Evolutionary conservation across 768 basidiomycete species (phyloP), one percentile per base, ranked within the genome.

Genomic region (Rhodotorula paludigena): DNA sequence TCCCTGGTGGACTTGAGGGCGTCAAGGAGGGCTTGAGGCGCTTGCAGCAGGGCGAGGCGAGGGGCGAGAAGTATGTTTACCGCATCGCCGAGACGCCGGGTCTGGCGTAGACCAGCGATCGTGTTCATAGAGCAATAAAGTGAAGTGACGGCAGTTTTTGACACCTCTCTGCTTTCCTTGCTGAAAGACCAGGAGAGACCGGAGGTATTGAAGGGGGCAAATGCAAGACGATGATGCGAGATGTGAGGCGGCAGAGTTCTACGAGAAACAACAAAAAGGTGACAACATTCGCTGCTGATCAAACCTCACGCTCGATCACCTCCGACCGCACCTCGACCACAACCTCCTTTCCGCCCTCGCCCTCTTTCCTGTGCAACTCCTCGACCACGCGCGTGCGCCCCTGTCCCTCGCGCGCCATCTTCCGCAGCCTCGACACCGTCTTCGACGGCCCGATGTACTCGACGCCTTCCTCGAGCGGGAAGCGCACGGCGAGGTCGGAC

Each of bases 61-160:
- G 45, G 21, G 73, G 66, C 15, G 68, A 66, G 44, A 76, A 76
- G 70, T 60, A 76, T 6, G 76, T 76, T 8, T 76, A 70, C 55
- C 51, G 72, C 28, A 69, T 76, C 48, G 56, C 30, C 8, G 75
- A 74, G 35, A 76, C 68, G 32, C 64, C 63, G 4, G 73, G 69
- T 7, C 36, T 73, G 25, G 52, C 32, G 9, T 62, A 20, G 39
- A 41, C 41, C 41, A 20, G n/a, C n/a, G n/a, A n/a, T n/a, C n/a
- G n/a, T n/a, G n/a, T n/a, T n/a, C n/a, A n/a, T n/a, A n/a, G n/a
- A n/a, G n/a, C n/a, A n/a, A n/a, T n/a, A n/a, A n/a, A n/a, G n/a
- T n/a, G n/a, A n/a, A n/a, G n/a, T n/a, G n/a, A n/a, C n/a, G n/a
- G n/a, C n/a, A n/a, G n/a, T n/a, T n/a, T n/a, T n/a, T n/a, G n/a